Percentiles rank a stretch among this genome's conserved stretches.
These are phyloP conservation scores for Kalanchoe fedtschenkoi DNA, from an alignment of 164 flowering plant species.

Conservation along the genomic window DNA sequence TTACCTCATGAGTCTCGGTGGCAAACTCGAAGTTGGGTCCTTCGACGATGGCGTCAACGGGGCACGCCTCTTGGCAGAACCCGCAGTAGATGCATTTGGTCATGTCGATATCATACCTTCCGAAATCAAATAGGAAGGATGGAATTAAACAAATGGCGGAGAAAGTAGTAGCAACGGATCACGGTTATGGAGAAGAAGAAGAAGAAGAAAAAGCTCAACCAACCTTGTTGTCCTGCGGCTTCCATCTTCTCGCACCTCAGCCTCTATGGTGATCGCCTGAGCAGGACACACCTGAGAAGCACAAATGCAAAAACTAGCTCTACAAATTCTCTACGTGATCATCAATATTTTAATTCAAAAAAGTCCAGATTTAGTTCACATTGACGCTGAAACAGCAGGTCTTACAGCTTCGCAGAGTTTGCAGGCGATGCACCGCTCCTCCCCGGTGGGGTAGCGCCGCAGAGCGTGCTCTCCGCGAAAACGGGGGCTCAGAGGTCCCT, in stretches of 20 bases:
- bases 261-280: slow-evolving; percentile 98
- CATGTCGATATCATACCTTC: slow-evolving; percentile 97
- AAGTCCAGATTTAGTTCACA: no score
- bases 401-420: slow-evolving; percentile 99
- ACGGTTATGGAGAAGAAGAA: no score
- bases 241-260: slow-evolving; percentile 98
- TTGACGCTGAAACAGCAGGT: no score
- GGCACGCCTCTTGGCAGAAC: slow-evolving; percentile 99
- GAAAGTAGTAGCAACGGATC: neutral
- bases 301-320: no score
- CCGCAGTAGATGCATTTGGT: slow-evolving; percentile 99
- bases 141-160: slow-evolving; percentile 5
- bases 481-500: slow-evolving; percentile 97
- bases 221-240: slow-evolving; percentile 96
- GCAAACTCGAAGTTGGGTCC: slow-evolving; percentile 98
- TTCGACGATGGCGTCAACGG: slow-evolving; percentile 98
- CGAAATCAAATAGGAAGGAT: neutral
- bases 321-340: no score
- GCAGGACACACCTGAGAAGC: slow-evolving; percentile 79
- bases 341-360: no score
- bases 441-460: slow-evolving; percentile 93
- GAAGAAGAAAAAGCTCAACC: slow-evolving; percentile 1
- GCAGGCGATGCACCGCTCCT: slow-evolving; percentile 97
- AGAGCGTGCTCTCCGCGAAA: slow-evolving; percentile 99
- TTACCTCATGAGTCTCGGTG: slow-evolving; percentile 97